A percentile compares a stretch with the other conserved stretches of the same genome.
These are phyloP conservation scores for Neofusicoccum sp. DNA, from an alignment of 2,329 filamentous ascomycete genomes.

Conservation along the genomic window DNA sequence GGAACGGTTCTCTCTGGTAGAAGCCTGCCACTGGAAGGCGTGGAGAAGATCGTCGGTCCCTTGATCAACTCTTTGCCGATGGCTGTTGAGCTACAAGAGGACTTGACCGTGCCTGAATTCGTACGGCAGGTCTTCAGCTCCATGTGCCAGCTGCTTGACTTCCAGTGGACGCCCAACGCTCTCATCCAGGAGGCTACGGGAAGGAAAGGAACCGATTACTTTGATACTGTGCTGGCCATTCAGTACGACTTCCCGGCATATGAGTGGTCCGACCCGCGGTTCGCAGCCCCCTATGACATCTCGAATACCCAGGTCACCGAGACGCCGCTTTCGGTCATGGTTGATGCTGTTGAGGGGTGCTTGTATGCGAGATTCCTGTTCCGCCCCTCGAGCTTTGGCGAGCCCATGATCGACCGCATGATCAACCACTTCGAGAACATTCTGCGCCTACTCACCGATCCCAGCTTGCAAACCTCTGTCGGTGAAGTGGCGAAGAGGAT, in stretches of 20 bases:
- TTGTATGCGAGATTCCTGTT: slow-evolving; percentile 15
- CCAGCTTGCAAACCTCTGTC: background rate
- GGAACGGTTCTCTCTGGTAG: slow-evolving; percentile 42
- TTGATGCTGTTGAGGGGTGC: background rate
- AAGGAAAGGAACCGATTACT: slow-evolving; percentile 7
- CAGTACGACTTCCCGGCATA: slow-evolving; percentile 17
- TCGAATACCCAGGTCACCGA: background rate
- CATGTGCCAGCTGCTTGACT: slow-evolving; percentile 8
- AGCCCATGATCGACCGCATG: slow-evolving; percentile 7
- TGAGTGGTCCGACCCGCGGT: background rate
- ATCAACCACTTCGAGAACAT: slow-evolving; percentile 7
- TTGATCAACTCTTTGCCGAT: slow-evolving; percentile 32
- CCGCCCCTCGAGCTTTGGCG: background rate
- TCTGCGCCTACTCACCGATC: background rate
- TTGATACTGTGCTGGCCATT: slow-evolving; percentile 11
- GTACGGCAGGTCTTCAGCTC: slow-evolving; percentile 3
- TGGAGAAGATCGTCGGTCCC: slow-evolving; percentile 37
- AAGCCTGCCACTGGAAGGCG: slow-evolving; percentile 34
- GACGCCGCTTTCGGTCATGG: background rate
- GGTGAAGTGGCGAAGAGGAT: background rate
- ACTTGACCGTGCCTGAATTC: background rate
- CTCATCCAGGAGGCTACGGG: slow-evolving; percentile 16
- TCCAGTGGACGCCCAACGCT: slow-evolving; percentile 10
- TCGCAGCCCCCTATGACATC: background rate
- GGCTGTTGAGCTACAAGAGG: background rate